A percentile compares a stretch with the other conserved stretches of the same genome.
Evolutionary conservation across 2,329 filamentous ascomycete species (phyloP).

Genomic region (Pestalotiopsis sp.): DNA sequence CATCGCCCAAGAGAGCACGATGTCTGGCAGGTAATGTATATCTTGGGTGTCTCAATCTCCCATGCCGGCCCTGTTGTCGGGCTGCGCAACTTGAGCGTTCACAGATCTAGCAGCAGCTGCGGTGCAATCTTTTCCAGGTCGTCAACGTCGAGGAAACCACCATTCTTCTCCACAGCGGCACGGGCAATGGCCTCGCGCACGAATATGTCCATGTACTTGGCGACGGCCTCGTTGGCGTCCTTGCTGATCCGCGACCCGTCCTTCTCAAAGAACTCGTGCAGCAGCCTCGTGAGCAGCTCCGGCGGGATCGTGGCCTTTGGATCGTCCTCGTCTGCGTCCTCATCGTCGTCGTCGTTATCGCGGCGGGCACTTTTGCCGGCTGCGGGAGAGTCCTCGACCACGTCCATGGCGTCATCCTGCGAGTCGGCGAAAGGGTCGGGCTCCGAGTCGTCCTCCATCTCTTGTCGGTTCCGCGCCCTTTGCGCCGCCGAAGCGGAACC

Average conservation of each 20-base stretch:
- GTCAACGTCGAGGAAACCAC: conserved; percentile 80
- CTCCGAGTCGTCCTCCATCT: conserved; percentile 18
- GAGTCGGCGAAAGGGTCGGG: conserved; percentile 30
- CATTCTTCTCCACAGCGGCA: conserved; percentile 70
- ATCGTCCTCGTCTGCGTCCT: conserved; percentile 38
- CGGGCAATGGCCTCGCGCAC: conserved; percentile 86
- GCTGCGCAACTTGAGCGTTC: conserved; percentile 25
- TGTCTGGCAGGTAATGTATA: no score
- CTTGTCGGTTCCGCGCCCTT: not conserved
- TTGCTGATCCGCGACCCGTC: conserved; percentile 73
- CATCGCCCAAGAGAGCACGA: no score
- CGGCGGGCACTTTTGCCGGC: conserved; percentile 20
- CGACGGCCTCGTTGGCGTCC: conserved; percentile 76
- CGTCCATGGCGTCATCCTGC: conserved; percentile 27
- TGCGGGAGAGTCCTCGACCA: conserved; percentile 24
- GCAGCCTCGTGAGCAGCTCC: conserved; percentile 73
- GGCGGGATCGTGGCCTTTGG: conserved; percentile 64
- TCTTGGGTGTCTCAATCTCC: no score
- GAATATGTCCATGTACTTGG: conserved; percentile 89
- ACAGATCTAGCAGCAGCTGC: conserved; percentile 86
- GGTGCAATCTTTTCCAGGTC: conserved; percentile 88
- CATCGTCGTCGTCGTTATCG: conserved; percentile 30
- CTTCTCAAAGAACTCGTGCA: conserved; percentile 79
- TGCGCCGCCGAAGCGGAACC: not conserved
- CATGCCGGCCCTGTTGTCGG: no score